These are phyloP conservation scores for Pseudoturritis turrita DNA, from an alignment of 345 rosid species.

Conservation along the genomic window DNA sequence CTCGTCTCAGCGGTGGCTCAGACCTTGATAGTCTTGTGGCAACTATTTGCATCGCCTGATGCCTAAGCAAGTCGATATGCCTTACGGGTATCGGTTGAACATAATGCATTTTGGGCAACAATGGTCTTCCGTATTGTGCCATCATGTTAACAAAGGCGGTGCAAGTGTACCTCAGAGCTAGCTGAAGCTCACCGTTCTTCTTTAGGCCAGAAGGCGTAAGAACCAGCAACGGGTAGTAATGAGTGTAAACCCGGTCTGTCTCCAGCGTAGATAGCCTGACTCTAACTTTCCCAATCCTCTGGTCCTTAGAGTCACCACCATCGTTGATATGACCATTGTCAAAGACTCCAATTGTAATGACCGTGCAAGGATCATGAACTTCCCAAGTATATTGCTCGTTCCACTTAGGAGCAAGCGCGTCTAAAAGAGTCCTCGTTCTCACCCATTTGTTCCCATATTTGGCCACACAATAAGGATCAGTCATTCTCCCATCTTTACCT, in stretches of 20 bases:
- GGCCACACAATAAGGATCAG: conserved; percentile 94
- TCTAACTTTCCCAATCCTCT: conserved; percentile 87
- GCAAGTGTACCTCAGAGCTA: conserved; percentile 87
- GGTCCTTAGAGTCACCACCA: conserved; percentile 60
- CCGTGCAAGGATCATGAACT: conserved; percentile 89
- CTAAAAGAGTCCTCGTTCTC: conserved; percentile 85
- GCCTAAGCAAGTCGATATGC: conserved; percentile 70
- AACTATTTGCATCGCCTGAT: conserved; percentile 86
- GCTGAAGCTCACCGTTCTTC: conserved; percentile 87
- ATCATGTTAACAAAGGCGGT: conserved; percentile 85
- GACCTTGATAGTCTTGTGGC: conserved; percentile 70
- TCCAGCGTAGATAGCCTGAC: conserved; percentile 85
- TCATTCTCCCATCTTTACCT: conserved; percentile 64
- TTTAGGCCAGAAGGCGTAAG: conserved; percentile 68
- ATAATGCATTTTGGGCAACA: conserved; percentile 98
- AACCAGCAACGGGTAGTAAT: conserved; percentile 79
- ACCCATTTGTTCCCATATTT: conserved; percentile 98
- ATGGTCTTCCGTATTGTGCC: conserved; percentile 73
- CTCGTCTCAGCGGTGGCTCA: conserved; percentile 87
- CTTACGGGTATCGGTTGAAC: conserved; percentile 69
- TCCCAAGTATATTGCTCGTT: conserved; percentile 99
- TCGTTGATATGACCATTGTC: conserved; percentile 77
- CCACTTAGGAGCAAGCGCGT: conserved; percentile 77
- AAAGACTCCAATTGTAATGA: conserved; percentile 84
- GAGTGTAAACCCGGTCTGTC: conserved; percentile 83